A percentile compares a stretch with the other conserved stretches of the same genome.
phyloP scores from a whole-genome alignment of 2,329 filamentous ascomycete genomes.

The Colletotrichum tropicicola region DNA sequence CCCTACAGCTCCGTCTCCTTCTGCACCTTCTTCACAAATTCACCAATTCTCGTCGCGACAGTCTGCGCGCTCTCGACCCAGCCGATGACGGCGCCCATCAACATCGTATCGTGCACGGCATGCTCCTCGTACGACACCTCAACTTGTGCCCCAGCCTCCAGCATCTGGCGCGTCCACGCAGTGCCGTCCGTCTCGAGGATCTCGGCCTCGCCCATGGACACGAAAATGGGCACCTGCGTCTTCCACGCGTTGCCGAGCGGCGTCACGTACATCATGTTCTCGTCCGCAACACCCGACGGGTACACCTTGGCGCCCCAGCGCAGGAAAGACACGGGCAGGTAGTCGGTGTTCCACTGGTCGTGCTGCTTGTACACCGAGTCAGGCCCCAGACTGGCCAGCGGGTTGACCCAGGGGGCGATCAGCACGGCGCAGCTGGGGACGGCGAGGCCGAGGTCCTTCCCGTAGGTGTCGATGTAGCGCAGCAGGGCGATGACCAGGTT shows the following conservation, averaged over 20 bases:
- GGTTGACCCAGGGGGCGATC: constrained; percentile 14
- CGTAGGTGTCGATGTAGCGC: constrained; percentile 36
- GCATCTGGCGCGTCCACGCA: constrained; percentile 16
- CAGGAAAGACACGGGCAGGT: constrained; percentile 10
- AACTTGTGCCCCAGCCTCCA: not conserved
- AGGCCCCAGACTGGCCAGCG: constrained; percentile 11
- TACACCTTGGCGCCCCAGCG: constrained; percentile 18
- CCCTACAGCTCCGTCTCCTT: not conserved
- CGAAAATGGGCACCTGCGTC: constrained; percentile 9
- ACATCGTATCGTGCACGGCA: constrained; percentile 7
- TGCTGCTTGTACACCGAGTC: constrained; percentile 13
- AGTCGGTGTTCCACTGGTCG: constrained; percentile 20
- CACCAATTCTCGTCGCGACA: constrained; percentile 8
- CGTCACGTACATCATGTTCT: constrained; percentile 7
- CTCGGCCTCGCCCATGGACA: constrained; percentile 11
- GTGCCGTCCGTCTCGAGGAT: constrained; percentile 12
- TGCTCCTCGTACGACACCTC: constrained; percentile 7
- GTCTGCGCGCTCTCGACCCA: constrained; percentile 12
- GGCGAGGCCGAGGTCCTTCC: not conserved
- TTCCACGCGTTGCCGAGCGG: constrained; percentile 7
- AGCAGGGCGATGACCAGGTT: constrained; percentile 41
- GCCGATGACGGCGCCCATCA: constrained; percentile 8
- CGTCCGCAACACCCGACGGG: not conserved
- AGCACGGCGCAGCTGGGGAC: not conserved
- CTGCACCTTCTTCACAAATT: not conserved